These are phyloP conservation scores for Acanthamoeba lenticulata DNA, from an alignment of 208 protist genomes.

Conservation along the genomic window DNA sequence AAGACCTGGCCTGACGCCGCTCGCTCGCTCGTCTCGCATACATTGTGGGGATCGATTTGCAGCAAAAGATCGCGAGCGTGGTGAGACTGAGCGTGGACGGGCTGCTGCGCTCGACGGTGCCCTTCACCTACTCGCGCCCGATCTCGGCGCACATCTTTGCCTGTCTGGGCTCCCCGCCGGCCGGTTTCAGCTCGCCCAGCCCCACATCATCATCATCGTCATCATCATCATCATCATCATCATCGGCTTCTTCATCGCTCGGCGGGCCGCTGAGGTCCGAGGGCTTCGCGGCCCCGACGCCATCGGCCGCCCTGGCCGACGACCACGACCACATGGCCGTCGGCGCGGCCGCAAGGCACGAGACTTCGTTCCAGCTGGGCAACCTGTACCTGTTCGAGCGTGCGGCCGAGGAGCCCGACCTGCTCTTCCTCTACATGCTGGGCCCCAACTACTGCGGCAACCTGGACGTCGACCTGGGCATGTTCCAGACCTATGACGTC, in stretches of 20 bases:
- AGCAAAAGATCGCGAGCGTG: conserved; percentile 55
- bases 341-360: background rate
- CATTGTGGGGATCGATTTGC: background rate
- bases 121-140: background rate
- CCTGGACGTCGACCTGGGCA: conserved; percentile 34
- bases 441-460: conserved; percentile 59
- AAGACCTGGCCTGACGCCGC: background rate
- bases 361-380: conserved; percentile 20
- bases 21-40: background rate
- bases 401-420: background rate
- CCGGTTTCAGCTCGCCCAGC: background rate
- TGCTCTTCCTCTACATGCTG: conserved; percentile 62
- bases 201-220: background rate
- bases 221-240: too few relatives aligned
- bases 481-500: conserved; percentile 55
- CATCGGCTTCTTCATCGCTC: too few relatives aligned
- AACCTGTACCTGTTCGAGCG: conserved; percentile 58
- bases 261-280: background rate
- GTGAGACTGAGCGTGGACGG: conserved; percentile 49
- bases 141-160: background rate
- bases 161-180: background rate
- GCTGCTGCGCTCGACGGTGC: background rate
- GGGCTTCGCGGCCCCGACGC: background rate
- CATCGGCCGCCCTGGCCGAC: background rate
- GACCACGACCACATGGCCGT: too few relatives aligned